Conservation (phyloP, 2,329 filamentous ascomycete species). For the Cladosporium cucumerinum region DNA sequence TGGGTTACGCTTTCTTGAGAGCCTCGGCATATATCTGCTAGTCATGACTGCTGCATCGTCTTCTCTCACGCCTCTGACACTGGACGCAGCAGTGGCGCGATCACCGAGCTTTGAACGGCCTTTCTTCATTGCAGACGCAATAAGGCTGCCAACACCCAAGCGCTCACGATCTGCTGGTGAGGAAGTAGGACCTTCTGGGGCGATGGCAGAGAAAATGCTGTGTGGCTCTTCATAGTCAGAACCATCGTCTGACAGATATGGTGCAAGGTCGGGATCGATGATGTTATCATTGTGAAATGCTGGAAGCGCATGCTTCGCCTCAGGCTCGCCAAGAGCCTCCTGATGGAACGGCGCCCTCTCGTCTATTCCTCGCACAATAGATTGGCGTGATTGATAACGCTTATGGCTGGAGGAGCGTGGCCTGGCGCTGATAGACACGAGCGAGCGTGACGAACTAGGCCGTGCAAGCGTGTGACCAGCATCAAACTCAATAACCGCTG, state of each 20-base stretch:
- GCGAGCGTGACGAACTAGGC: slow-evolving; percentile 89
- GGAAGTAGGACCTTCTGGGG: slow-evolving; percentile 48
- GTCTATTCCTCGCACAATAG: slow-evolving; percentile 71
- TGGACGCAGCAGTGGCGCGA: slow-evolving; percentile 69
- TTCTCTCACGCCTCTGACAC: slow-evolving; percentile 62
- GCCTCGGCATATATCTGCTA: slow-evolving; percentile 59
- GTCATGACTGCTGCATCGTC: slow-evolving; percentile 62
- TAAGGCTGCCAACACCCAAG: slow-evolving; percentile 66
- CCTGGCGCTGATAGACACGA: slow-evolving; percentile 69
- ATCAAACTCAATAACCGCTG: slow-evolving; percentile 86
- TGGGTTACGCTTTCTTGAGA: slow-evolving; percentile 71
- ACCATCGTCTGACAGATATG: slow-evolving; percentile 91
- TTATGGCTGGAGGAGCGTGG: slow-evolving; percentile 77
- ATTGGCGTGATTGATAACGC: slow-evolving; percentile 83
- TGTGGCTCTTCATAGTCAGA: slow-evolving; percentile 86
- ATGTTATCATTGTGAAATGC: slow-evolving; percentile 99
- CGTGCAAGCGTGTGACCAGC: slow-evolving; percentile 71
- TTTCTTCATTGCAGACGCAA: slow-evolving; percentile 68
- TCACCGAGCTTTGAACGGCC: slow-evolving; percentile 69
- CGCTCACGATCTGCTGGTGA: slow-evolving; percentile 68
- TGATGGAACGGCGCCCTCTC: slow-evolving; percentile 86
- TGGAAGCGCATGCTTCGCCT: slow-evolving; percentile 65
- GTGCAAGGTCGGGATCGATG: slow-evolving; percentile 91
- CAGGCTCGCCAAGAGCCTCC: slow-evolving; percentile 64
- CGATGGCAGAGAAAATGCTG: slow-evolving; percentile 75